Evolutionary conservation across 106 monocot species (phyloP).

Genomic region (Platanthera guangdongensis): DNA sequence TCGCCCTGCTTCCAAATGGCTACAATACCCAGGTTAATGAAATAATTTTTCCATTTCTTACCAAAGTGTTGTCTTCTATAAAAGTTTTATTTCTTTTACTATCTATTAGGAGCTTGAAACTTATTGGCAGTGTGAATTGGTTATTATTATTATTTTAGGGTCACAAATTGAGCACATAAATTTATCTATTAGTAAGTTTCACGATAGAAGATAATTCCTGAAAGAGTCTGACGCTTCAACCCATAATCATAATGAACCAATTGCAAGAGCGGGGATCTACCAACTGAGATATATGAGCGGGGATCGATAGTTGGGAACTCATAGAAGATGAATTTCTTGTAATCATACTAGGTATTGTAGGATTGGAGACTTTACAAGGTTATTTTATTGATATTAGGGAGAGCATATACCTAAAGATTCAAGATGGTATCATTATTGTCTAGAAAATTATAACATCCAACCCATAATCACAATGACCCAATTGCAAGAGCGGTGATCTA

Average conservation of each 20-base stretch:
- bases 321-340: not conserved
- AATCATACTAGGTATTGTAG: not conserved
- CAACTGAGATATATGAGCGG: not conserved
- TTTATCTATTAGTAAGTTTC: not conserved
- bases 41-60: not conserved
- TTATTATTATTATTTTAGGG: not conserved
- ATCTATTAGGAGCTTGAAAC: not conserved
- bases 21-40: conserved; percentile 78
- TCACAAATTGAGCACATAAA: not conserved
- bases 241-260: no score
- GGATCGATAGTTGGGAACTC: not conserved
- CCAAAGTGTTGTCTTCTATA: not conserved
- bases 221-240: no score
- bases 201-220: not conserved
- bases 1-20: conserved; percentile 87
- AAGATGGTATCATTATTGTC: no score
- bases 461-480: no score
- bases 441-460: no score
- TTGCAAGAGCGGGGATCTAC: no score
- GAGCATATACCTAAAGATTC: no score
- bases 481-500: no score
- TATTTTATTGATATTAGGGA: no score
- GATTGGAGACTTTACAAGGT: no score
- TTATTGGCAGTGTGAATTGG: not conserved
- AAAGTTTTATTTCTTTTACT: not conserved